Evolutionary conservation across 1,284 basidiomycete species (phyloP).

Genomic region (Heterobasidion irregulare): DNA sequence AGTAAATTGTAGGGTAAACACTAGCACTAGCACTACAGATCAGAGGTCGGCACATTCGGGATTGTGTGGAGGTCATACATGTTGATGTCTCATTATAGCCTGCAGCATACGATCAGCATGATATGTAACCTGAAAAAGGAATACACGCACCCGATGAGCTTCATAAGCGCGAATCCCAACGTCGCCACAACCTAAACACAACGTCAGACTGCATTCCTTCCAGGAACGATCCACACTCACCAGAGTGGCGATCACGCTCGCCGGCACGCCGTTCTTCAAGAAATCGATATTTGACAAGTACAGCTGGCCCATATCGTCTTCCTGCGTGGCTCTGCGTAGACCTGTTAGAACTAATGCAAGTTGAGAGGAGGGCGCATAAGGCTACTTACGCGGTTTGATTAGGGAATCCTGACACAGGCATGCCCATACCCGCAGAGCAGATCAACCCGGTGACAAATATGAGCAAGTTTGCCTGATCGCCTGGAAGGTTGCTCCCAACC

Average conservation of each 20-base stretch:
- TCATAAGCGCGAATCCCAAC: conserved; percentile 75
- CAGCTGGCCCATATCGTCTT: conserved; percentile 88
- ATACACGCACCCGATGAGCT: conserved; percentile 46
- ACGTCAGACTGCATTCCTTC: conserved; percentile 5
- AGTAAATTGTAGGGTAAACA: too few relatives aligned
- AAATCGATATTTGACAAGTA: conserved; percentile 87
- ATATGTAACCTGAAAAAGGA: too few relatives aligned
- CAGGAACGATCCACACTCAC: conserved; percentile 33
- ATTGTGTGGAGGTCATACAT: too few relatives aligned
- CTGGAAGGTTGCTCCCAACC: conserved; percentile 74
- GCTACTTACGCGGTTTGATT: conserved; percentile 86
- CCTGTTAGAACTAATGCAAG: conserved; percentile 3
- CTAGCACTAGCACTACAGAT: too few relatives aligned
- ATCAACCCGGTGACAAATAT: conserved; percentile 91
- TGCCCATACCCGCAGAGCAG: conserved; percentile 95
- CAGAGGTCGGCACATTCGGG: too few relatives aligned
- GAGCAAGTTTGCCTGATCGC: conserved; percentile 66
- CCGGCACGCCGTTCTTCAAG: conserved; percentile 88
- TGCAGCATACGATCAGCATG: too few relatives aligned
- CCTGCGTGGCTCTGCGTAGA: conserved; percentile 73
- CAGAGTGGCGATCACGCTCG: conserved; percentile 79
- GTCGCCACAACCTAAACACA: conserved; percentile 65
- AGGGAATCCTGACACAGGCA: conserved; percentile 96
- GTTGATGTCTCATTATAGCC: too few relatives aligned
- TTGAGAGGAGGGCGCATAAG: conserved; percentile 12